Evolutionary conservation across 1,284 basidiomycete genomes (phyloP).

Genomic region (Rhodotorula mucilaginosa): DNA sequence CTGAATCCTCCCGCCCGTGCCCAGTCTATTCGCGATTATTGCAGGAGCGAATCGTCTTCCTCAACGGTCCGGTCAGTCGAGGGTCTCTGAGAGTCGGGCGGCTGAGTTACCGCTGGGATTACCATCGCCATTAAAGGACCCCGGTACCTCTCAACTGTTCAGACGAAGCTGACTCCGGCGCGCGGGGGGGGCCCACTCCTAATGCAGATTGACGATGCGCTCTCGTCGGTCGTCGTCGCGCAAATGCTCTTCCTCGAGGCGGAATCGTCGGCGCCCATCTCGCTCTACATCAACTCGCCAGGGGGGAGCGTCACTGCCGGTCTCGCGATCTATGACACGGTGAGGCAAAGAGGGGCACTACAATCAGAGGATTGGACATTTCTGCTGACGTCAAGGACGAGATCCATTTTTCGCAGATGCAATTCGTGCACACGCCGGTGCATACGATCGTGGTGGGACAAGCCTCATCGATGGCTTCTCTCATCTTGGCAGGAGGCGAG

Average conservation of each 20-base stretch:
- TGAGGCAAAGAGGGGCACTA: conserved; percentile 48
- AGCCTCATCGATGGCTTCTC: conserved; percentile 88
- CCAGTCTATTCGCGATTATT: conserved; percentile 77
- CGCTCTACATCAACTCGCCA: conserved; percentile 90
- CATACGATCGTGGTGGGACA: conserved; percentile 92
- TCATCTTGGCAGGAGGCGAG: conserved; percentile 73
- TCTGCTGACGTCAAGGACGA: conserved; percentile 63
- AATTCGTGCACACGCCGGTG: conserved; percentile 88
- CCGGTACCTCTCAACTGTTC: too few relatives aligned
- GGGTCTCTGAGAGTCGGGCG: too few relatives aligned
- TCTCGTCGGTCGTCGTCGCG: conserved; percentile 78
- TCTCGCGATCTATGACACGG: conserved; percentile 91
- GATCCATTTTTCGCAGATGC: conserved; percentile 43
- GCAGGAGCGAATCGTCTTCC: conserved; percentile 86
- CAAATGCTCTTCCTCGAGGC: conserved; percentile 91
- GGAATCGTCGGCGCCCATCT: conserved; percentile 87
- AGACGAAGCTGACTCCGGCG: neutral
- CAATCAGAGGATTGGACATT: neutral
- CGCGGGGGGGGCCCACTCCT: too few relatives aligned
- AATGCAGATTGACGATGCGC: conserved; percentile 72
- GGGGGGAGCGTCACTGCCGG: conserved; percentile 91
- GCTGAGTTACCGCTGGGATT: too few relatives aligned
- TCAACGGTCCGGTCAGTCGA: conserved; percentile 75
- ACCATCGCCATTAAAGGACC: too few relatives aligned
- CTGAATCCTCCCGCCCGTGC: neutral